Conservation (phyloP, 1,284 basidiomycete species). For the Spongispora temasekensis region DNA sequence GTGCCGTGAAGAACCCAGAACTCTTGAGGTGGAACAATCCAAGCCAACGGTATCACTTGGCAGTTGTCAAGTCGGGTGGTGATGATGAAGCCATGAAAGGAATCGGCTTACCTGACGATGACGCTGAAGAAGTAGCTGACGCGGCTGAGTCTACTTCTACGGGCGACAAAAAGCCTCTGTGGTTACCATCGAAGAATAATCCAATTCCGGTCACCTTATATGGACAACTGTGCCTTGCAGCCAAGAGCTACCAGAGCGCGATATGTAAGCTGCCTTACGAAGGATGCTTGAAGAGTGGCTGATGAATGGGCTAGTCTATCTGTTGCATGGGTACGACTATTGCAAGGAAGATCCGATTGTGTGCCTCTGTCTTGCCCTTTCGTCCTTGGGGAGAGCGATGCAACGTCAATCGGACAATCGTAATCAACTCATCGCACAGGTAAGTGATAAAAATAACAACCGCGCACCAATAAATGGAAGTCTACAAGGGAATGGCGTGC, state of each 20-base stretch:
- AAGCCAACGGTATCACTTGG: slow-evolving; percentile 52
- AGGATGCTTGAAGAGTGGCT: background rate
- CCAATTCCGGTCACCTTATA: slow-evolving; percentile 81
- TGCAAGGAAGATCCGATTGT: slow-evolving; percentile 84
- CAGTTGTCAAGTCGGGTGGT: slow-evolving; percentile 26
- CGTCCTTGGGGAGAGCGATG: slow-evolving; percentile 87
- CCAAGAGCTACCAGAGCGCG: slow-evolving; percentile 88
- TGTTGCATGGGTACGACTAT: slow-evolving; percentile 85
- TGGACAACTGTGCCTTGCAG: slow-evolving; percentile 82
- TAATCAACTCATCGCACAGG: slow-evolving; percentile 83
- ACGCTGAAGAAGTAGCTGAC: slow-evolving; percentile 31
- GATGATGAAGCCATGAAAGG: slow-evolving; percentile 28
- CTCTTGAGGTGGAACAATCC: slow-evolving; percentile 57
- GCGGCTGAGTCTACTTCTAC: slow-evolving; percentile 20
- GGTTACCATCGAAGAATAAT: slow-evolving; percentile 70
- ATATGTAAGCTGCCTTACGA: slow-evolving; percentile 62
- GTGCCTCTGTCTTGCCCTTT: slow-evolving; percentile 79
- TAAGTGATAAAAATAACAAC: slow-evolving; percentile 25
- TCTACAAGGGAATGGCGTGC: slow-evolving; percentile 75
- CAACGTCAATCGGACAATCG: slow-evolving; percentile 94
- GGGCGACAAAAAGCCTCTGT: slow-evolving; percentile 32
- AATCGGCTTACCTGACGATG: slow-evolving; percentile 31
- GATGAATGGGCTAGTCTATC: slow-evolving; percentile 64
- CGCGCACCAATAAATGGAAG: background rate
- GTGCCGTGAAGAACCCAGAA: slow-evolving; percentile 61